Conservation (phyloP, 495 filamentous ascomycete genomes). For the Penicillium canariense region DNA sequence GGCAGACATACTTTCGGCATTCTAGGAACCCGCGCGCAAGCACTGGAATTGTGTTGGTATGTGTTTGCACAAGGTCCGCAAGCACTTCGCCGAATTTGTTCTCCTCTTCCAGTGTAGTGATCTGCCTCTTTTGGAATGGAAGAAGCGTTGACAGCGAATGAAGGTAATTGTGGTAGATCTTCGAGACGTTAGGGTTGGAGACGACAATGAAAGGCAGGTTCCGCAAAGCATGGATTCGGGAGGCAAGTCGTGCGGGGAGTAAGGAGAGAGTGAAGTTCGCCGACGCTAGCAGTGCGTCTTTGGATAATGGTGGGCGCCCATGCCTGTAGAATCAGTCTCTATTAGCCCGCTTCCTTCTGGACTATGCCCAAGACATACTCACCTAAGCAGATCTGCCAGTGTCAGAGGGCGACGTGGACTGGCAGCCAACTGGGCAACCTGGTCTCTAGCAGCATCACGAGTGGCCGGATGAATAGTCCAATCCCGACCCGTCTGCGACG, state of each 20-base stretch:
- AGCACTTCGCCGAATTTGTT: conserved; percentile 86
- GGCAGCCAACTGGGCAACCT: conserved; percentile 73
- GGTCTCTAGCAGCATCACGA: conserved; percentile 57
- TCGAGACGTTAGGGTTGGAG: conserved; percentile 86
- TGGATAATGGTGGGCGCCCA: conserved; percentile 83
- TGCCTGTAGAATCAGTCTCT: conserved; percentile 51
- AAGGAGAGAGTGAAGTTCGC: conserved; percentile 94
- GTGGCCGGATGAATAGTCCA: conserved; percentile 24
- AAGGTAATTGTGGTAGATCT: conserved; percentile 92
- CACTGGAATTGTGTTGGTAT: conserved; percentile 89
- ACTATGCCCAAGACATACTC: conserved; percentile 13
- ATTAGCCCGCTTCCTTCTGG: not conserved
- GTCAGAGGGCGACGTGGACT: conserved; percentile 78
- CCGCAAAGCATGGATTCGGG: conserved; percentile 85
- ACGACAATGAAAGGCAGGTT: conserved; percentile 98
- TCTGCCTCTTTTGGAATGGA: conserved; percentile 73
- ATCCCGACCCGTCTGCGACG: conserved; percentile 12
- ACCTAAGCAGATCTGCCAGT: conserved; percentile 87
- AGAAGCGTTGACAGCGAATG: conserved; percentile 87
- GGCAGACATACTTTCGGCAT: conserved; percentile 80
- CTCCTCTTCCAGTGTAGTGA: conserved; percentile 83
- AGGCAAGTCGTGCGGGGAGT: conserved; percentile 88
- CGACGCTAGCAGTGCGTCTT: conserved; percentile 73
- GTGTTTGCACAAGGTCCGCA: conserved; percentile 88
- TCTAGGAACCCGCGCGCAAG: conserved; percentile 91